phyloP scores from a whole-genome alignment of 108 stramenopile genomes.

The Nitzschia inconspicua region DNA sequence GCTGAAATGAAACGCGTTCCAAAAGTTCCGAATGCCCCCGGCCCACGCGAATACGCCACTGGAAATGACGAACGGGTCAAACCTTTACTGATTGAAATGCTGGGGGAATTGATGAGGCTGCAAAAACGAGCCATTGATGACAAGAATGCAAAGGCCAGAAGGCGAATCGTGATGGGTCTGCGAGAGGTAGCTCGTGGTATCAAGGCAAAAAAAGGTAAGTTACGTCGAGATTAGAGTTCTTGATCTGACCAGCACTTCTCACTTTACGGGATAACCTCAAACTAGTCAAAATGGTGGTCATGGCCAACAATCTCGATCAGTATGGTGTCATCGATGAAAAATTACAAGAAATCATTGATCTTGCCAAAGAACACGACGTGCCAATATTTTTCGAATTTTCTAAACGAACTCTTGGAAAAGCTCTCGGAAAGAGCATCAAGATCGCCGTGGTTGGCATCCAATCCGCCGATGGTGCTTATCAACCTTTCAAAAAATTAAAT shows the following conservation, averaged over 20 bases:
- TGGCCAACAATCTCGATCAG: slow-evolving; percentile 92
- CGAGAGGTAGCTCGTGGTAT: slow-evolving; percentile 88
- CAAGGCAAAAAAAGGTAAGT: slow-evolving; percentile 60
- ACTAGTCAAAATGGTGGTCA: slow-evolving; percentile 75
- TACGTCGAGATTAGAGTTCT: not conserved
- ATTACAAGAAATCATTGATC: slow-evolving; percentile 78
- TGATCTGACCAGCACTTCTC: not conserved
- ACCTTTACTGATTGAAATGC: slow-evolving; percentile 71
- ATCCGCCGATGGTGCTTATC: slow-evolving; percentile 90
- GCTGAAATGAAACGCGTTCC: slow-evolving; percentile 80
- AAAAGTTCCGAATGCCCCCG: slow-evolving; percentile 64
- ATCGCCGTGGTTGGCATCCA: slow-evolving; percentile 88
- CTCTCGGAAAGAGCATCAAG: slow-evolving; percentile 85
- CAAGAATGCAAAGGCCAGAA: slow-evolving; percentile 68
- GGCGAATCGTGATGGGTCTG: slow-evolving; percentile 89
- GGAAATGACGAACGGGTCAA: slow-evolving; percentile 52
- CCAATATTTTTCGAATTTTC: slow-evolving; percentile 86
- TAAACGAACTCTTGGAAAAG: slow-evolving; percentile 84
- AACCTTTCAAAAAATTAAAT: slow-evolving; percentile 80
- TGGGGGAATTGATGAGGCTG: slow-evolving; percentile 80
- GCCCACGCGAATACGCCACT: slow-evolving; percentile 60
- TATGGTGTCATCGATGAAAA: slow-evolving; percentile 84
- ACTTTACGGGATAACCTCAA: not conserved
- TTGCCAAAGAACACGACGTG: slow-evolving; percentile 58
- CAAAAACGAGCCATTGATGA: slow-evolving; percentile 72